Conservation (phyloP, 441 rosid species). For the Kokia cookei region DNA sequence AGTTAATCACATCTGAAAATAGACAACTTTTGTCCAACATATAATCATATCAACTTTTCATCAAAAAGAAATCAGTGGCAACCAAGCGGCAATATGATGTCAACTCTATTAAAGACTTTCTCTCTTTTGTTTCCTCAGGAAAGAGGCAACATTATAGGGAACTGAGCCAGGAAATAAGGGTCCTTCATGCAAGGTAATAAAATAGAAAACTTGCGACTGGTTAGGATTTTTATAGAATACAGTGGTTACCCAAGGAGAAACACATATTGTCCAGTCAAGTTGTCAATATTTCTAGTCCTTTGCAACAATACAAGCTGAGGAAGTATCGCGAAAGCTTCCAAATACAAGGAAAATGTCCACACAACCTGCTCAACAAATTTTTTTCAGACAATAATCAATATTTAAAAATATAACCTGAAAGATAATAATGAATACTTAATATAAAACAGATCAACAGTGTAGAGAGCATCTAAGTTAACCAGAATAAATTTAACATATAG, state of each 20-base stretch:
- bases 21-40: background rate
- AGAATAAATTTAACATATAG: background rate
- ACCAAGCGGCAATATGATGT: background rate
- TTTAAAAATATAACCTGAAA: too few species aligned
- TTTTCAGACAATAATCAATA: background rate
- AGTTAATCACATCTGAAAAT: background rate
- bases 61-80: background rate
- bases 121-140: too few species aligned
- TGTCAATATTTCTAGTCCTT: conserved; percentile 62
- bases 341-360: conserved; percentile 55
- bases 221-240: background rate
- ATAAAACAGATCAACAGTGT: background rate
- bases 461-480: background rate
- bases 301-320: conserved; percentile 63
- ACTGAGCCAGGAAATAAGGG: background rate
- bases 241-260: conserved; percentile 56
- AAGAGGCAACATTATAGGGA: background rate
- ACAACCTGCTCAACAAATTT: conserved; percentile 31
- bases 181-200: background rate
- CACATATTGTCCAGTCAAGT: conserved; percentile 64
- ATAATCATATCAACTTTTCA: background rate
- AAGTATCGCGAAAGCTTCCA: conserved; percentile 68
- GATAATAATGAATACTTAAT: background rate
- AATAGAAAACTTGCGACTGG: background rate
- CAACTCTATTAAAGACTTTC: background rate